Percentiles rank a stretch among this genome's conserved stretches.
phyloP scores from a whole-genome alignment of 1,284 basidiomycete species.

The Ustilago bromivora region DNA sequence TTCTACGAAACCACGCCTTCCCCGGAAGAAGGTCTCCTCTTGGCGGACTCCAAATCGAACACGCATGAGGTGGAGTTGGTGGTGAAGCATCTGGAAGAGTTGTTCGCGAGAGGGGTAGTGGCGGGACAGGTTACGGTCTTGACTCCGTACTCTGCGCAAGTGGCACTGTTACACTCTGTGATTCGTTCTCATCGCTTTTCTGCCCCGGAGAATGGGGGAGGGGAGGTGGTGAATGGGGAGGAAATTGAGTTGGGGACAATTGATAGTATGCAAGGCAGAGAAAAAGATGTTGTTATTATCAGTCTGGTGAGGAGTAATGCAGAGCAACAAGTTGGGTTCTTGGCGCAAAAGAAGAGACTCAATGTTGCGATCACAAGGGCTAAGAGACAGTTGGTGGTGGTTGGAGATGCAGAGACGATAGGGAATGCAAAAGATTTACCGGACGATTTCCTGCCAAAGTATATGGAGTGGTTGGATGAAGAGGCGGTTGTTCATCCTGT shows the following conservation, averaged over 20 bases:
- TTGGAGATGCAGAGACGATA: slow-evolving; percentile 64
- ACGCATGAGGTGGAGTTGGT: slow-evolving; percentile 92
- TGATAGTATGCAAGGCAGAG: slow-evolving; percentile 66
- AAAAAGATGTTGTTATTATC: slow-evolving; percentile 66
- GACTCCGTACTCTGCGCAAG: slow-evolving; percentile 77
- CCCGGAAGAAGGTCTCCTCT: slow-evolving; percentile 21
- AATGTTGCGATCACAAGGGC: slow-evolving; percentile 69
- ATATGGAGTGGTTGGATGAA: slow-evolving; percentile 89
- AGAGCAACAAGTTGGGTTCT: slow-evolving; percentile 60
- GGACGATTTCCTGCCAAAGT: slow-evolving; percentile 71
- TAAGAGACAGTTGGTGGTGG: slow-evolving; percentile 62
- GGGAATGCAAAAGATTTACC: slow-evolving; percentile 35
- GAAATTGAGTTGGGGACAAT: slow-evolving; percentile 63
- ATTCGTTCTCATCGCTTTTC: slow-evolving; percentile 16
- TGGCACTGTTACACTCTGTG: slow-evolving; percentile 73
- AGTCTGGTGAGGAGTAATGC: slow-evolving; percentile 62
- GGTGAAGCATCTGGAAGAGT: slow-evolving; percentile 80
- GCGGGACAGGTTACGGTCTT: slow-evolving; percentile 87
- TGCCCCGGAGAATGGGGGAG: not conserved
- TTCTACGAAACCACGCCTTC: slow-evolving; percentile 45
- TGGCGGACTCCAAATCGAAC: slow-evolving; percentile 76
- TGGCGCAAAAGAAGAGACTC: slow-evolving; percentile 61
- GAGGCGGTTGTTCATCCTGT: slow-evolving; percentile 80
- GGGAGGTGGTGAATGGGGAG: slow-evolving; percentile 16
- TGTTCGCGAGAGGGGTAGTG: slow-evolving; percentile 80